Percentiles rank a stretch among this genome's conserved stretches.
These are phyloP conservation scores for Saccharomycopsis sp. DNA, from an alignment of 805 yeast genomes.

Conservation along the genomic window DNA sequence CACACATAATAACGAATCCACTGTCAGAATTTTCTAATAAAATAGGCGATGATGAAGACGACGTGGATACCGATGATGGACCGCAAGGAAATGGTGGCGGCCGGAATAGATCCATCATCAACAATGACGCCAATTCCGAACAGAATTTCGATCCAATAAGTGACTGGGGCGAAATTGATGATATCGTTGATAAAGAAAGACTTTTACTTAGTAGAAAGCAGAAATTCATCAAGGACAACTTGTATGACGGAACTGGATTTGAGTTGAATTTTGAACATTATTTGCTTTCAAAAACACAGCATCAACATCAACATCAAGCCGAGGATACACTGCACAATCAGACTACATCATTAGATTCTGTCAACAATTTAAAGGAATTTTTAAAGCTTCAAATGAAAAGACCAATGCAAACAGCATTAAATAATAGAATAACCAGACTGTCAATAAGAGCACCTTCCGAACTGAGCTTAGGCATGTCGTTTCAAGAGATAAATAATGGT, in stretches of 20 bases:
- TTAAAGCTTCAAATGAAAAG: not conserved
- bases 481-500: not conserved
- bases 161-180: not conserved
- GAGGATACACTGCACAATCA: not conserved
- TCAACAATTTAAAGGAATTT: not conserved
- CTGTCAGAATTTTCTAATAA: not conserved
- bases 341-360: not conserved
- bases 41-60: not conserved
- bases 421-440: not conserved
- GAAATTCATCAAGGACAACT: not conserved
- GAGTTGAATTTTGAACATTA: constrained; percentile 33
- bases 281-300: constrained; percentile 20
- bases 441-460: not conserved
- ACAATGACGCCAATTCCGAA: not conserved
- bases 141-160: not conserved
- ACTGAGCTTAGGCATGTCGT: not conserved
- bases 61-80: not conserved
- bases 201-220: not conserved
- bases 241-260: constrained; percentile 20
- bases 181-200: not conserved
- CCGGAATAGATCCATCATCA: not conserved
- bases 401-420: not conserved
- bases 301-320: not conserved
- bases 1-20: not conserved
- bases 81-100: not conserved